Evolutionary conservation across 345 rosid genomes (phyloP), one percentile per base, ranked within the genome.

Genomic region (Rhizophora mangle): DNA sequence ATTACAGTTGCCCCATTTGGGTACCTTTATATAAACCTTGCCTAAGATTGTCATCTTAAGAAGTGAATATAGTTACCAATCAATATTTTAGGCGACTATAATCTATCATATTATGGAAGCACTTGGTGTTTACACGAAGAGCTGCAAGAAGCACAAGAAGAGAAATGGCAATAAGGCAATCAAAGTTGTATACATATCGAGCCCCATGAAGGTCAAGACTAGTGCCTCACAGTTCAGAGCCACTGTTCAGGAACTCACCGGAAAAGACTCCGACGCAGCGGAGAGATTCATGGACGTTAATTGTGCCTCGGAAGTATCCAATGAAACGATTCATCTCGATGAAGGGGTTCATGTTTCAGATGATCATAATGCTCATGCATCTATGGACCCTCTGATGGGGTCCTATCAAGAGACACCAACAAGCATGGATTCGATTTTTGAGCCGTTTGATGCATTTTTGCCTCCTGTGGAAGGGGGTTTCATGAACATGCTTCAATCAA

Each of bases 231-330:
- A 86, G 62, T 92, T 92, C 22, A 83, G 97, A 73, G 94, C 88
- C 68, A 73, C 84, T 19, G 97, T 92, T 6, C 96, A 92, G 72
- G 89, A 89, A 60, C 97, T 92, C 66, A 92, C 97, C 11, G 96
- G 97, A 0, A 87, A 88, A 71, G 87, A 92, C 75, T 90, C 96
- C 22, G 95, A 93, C 34, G 74, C 82, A 22, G 78, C 85, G 1
- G 46, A 39, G 16, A 53, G 79, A 9, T 37, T 76, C 39, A 70
- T 82, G 78, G 79, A 70, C 29, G 53, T 21, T 37, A 16, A 70
- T 7, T 71, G 66, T 24, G 76, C 16, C 22, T 22, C 59, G 54
- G 4, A 27, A 57, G 13, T 65, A 71, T 26, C 29, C 13, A 16
- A 19, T 5, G 59, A 55, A 55, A 15, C 8, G 57, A 49, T 13